Percentiles rank a stretch among this genome's conserved stretches.
Evolutionary conservation across 805 yeast species (phyloP).

Genomic region (Saccharomycopsis sp.): DNA sequence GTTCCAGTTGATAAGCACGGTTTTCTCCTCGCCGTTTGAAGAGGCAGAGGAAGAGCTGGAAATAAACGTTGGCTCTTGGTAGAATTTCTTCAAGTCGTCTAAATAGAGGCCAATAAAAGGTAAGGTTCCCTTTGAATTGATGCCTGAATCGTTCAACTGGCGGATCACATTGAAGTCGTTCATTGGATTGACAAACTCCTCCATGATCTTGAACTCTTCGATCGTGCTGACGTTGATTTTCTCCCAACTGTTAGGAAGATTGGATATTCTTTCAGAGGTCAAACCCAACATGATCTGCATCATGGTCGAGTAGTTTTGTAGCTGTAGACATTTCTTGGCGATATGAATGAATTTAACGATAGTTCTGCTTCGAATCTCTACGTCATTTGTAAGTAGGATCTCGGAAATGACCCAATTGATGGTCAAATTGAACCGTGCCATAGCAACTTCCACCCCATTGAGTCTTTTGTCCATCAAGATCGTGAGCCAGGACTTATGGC

Average conservation of each 20-base stretch:
- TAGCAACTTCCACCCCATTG: conserved; percentile 77
- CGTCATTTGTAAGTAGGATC: conserved; percentile 59
- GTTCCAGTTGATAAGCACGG: conserved; percentile 60
- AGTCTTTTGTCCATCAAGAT: conserved; percentile 48
- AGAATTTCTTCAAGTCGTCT: conserved; percentile 73
- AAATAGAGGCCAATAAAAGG: conserved; percentile 87
- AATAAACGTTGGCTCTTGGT: conserved; percentile 50
- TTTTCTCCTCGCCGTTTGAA: neutral
- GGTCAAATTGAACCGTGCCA: conserved; percentile 79
- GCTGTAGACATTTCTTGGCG: conserved; percentile 62
- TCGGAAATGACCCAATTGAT: conserved; percentile 92
- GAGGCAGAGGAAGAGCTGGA: neutral
- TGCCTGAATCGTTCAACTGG: conserved; percentile 50
- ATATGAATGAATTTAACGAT: conserved; percentile 84
- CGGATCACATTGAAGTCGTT: conserved; percentile 68
- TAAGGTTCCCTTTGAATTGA: conserved; percentile 67
- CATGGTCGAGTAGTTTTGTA: conserved; percentile 81
- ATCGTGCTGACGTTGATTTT: conserved; percentile 66
- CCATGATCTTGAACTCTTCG: conserved; percentile 58
- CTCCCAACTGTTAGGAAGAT: conserved; percentile 67
- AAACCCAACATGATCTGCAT: conserved; percentile 84
- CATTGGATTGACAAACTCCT: conserved; percentile 65
- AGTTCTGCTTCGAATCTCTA: conserved; percentile 55
- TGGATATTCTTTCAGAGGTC: conserved; percentile 55
- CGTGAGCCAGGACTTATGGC: conserved; percentile 82